A percentile compares a stretch with the other conserved stretches of the same genome.
These are phyloP conservation scores for Tolypocladium tropicale DNA, from an alignment of 2,329 filamentous ascomycete species.

Conservation along the genomic window DNA sequence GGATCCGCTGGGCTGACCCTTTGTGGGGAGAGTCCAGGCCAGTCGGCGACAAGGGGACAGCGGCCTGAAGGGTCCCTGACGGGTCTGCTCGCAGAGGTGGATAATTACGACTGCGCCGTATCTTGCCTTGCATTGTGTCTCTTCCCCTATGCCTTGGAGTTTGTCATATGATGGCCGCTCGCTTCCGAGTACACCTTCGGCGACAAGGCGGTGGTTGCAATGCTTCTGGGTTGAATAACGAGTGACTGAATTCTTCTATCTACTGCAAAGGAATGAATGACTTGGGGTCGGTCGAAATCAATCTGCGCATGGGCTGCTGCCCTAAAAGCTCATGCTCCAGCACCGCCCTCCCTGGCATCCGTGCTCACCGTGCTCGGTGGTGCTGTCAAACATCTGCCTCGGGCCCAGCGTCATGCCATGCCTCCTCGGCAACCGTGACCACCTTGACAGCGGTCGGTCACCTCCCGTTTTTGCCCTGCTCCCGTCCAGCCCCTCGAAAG, in stretches of 20 bases:
- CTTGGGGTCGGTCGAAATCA: background rate
- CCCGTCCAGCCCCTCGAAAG: background rate
- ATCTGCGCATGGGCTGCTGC: background rate
- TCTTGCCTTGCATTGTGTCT: too few relatives aligned
- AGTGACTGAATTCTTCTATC: background rate
- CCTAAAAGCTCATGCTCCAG: background rate
- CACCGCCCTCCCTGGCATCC: background rate
- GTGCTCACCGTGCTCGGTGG: background rate
- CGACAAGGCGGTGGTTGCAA: too few relatives aligned
- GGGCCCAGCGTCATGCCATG: background rate
- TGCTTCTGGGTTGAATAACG: too few relatives aligned
- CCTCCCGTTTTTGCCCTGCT: background rate
- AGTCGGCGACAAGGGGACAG: background rate
- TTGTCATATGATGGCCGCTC: too few relatives aligned
- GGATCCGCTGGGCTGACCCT: background rate
- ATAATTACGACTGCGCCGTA: too few relatives aligned
- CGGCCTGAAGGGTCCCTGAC: background rate
- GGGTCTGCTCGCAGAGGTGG: too few relatives aligned
- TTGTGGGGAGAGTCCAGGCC: background rate
- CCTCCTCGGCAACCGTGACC: background rate
- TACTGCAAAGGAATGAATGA: conserved; percentile 1
- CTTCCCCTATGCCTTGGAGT: too few relatives aligned
- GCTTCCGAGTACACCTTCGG: too few relatives aligned
- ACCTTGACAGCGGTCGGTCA: background rate
- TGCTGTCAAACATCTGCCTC: background rate